Evolutionary conservation across 2,329 filamentous ascomycete genomes (phyloP).

Genomic region (Microcyclospora pomicola): DNA sequence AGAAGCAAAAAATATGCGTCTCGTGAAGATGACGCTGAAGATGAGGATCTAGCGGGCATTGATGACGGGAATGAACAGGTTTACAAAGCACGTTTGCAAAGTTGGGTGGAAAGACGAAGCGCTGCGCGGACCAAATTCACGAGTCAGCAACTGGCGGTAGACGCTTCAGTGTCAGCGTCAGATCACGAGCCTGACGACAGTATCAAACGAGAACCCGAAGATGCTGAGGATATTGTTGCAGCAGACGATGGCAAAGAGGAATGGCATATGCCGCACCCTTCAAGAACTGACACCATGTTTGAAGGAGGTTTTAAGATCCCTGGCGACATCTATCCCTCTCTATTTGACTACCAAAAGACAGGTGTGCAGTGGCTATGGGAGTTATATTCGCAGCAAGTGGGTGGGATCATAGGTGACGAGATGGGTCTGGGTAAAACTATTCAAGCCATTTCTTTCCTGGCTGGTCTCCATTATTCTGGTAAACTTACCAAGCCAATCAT

Average conservation of each 20-base stretch:
- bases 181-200: constrained; percentile 5
- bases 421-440: constrained; percentile 98
- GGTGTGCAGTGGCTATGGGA: constrained; percentile 95
- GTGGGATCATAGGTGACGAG: constrained; percentile 91
- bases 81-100: constrained; percentile 60
- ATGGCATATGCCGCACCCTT: constrained; percentile 79
- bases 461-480: constrained; percentile 82
- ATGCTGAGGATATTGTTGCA: constrained; percentile 17
- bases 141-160: constrained; percentile 4
- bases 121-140: constrained; percentile 38
- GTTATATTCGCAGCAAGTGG: constrained; percentile 75
- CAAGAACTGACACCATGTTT: constrained; percentile 59
- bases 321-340: constrained; percentile 79
- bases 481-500: constrained; percentile 74
- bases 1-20: constrained; percentile 17
- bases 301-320: constrained; percentile 68
- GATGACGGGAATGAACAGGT: constrained; percentile 82
- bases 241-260: constrained; percentile 38
- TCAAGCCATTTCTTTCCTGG: constrained; percentile 67
- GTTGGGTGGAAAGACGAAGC: constrained; percentile 57
- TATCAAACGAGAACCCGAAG: constrained; percentile 23
- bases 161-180: constrained; percentile 5
- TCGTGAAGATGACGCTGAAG: constrained; percentile 14
- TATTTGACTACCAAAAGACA: constrained; percentile 96
- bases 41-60: constrained; percentile 47